These are phyloP conservation scores for Sambucus nigra DNA, from an alignment of 129 eudicot genomes.

Conservation along the genomic window DNA sequence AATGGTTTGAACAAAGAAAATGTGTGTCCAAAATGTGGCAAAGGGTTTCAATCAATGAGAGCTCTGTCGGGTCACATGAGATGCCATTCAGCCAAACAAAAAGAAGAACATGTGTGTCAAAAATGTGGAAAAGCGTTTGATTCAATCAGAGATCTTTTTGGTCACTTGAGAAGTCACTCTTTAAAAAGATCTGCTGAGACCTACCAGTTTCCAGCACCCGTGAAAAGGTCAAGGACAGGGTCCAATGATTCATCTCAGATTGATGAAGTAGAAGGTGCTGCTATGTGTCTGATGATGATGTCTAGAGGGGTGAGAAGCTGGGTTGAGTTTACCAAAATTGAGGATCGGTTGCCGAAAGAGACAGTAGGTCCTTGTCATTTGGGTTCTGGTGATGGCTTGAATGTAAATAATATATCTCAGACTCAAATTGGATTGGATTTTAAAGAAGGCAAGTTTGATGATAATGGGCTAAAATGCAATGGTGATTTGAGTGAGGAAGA, in stretches of 20 bases:
- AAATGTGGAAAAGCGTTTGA: constrained; percentile 62
- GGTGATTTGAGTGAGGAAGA: constrained; percentile 7
- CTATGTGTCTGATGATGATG: constrained; percentile 60
- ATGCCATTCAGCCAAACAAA: constrained; percentile 35
- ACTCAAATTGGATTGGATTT: not conserved
- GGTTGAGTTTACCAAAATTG: constrained; percentile 21
- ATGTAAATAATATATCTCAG: constrained; percentile 9
- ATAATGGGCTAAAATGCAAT: not conserved
- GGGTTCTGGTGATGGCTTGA: not conserved
- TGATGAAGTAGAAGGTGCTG: constrained; percentile 46
- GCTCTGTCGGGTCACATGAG: constrained; percentile 74
- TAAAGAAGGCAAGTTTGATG: constrained; percentile 11
- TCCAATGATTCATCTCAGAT: constrained; percentile 31
- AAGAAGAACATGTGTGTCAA: constrained; percentile 28
- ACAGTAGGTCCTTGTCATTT: constrained; percentile 9
- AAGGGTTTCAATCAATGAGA: constrained; percentile 48
- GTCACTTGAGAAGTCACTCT: constrained; percentile 69
- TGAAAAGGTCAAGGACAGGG: constrained; percentile 55
- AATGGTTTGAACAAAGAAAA: no score
- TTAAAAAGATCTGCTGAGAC: constrained; percentile 15
- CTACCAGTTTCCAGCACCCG: constrained; percentile 27
- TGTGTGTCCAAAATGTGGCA: constrained; percentile 48
- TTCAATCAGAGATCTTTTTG: constrained; percentile 68
- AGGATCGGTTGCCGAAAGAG: constrained; percentile 1
- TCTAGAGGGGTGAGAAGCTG: constrained; percentile 44